phyloP scores from a whole-genome alignment of 805 yeast genomes.

The Cyberlindnera japonica region DNA sequence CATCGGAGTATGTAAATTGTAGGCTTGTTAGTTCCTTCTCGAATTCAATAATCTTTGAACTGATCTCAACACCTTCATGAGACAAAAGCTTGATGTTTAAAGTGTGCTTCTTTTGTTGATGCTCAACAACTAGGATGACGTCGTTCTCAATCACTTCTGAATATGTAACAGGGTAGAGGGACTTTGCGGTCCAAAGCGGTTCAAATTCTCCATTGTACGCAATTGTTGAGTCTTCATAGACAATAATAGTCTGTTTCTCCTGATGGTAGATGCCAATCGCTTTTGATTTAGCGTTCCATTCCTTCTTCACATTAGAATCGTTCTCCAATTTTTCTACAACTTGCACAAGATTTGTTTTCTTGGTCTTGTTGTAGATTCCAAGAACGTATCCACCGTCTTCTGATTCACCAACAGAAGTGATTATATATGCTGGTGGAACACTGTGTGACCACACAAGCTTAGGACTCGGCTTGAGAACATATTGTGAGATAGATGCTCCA shows the following conservation, averaged over 20 bases:
- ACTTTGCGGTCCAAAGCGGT: constrained; percentile 15
- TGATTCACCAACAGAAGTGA: constrained; percentile 28
- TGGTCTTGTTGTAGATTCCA: constrained; percentile 22
- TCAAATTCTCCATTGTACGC: constrained; percentile 8
- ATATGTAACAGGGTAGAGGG: constrained; percentile 17
- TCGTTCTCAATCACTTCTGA: constrained; percentile 20
- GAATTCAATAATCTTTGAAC: constrained; percentile 26
- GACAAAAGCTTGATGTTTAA: constrained; percentile 22
- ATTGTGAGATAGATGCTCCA: constrained; percentile 30
- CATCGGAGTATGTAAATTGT: constrained; percentile 19
- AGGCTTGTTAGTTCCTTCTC: constrained; percentile 5
- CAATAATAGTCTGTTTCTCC: constrained; percentile 11
- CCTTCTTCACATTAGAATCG: constrained; percentile 23
- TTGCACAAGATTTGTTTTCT: constrained; percentile 19
- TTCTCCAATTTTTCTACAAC: constrained; percentile 20
- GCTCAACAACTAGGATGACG: constrained; percentile 17
- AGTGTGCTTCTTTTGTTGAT: constrained; percentile 13
- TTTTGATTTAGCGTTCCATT: constrained; percentile 11
- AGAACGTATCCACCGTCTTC: constrained; percentile 9
- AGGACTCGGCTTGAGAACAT: constrained; percentile 49
- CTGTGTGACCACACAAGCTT: constrained; percentile 51
- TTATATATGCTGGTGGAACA: constrained; percentile 40
- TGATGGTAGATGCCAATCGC: constrained; percentile 11
- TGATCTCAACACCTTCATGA: constrained; percentile 20
- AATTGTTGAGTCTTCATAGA: constrained; percentile 10